phyloP scores from a whole-genome alignment of 2,329 filamentous ascomycete species.

The Atkinsonella hypoxylon region DNA sequence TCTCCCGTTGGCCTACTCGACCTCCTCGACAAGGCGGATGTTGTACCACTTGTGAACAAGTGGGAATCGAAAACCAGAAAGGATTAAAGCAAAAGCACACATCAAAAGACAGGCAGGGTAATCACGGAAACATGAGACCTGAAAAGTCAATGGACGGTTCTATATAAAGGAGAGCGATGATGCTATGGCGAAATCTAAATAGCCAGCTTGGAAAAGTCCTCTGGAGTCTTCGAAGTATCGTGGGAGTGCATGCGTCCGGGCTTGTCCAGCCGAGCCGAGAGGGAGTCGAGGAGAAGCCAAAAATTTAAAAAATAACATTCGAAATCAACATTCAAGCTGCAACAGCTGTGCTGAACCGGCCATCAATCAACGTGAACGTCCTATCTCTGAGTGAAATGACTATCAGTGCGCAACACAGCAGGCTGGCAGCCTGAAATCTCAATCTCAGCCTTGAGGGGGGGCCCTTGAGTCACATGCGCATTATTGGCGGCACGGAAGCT shows the following conservation, averaged over 20 bases:
- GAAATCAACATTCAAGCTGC: not conserved
- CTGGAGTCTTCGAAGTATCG: too few relatives aligned
- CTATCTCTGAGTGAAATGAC: not conserved
- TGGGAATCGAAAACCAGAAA: not conserved
- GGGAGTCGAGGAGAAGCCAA: not conserved
- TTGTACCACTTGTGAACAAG: not conserved
- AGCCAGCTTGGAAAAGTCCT: slow-evolving; percentile 24
- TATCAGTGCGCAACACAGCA: not conserved
- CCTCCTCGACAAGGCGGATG: slow-evolving; percentile 3
- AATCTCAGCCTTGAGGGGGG: too few relatives aligned
- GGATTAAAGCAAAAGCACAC: not conserved
- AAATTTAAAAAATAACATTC: not conserved
- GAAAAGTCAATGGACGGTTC: slow-evolving; percentile 1
- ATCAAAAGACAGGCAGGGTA: not conserved
- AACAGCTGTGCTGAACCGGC: not conserved
- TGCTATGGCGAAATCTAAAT: slow-evolving; percentile 24
- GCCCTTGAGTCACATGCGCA: too few relatives aligned
- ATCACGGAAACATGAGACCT: not conserved
- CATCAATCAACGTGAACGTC: not conserved
- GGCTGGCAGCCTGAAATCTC: not conserved
- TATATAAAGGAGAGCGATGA: slow-evolving; percentile 17
- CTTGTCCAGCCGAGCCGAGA: too few relatives aligned
- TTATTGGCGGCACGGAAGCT: not conserved
- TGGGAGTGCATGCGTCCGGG: too few relatives aligned
- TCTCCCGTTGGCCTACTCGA: not conserved